These are phyloP conservation scores for Apiospora rasikravindrae DNA, from an alignment of 2,329 filamentous ascomycete species.

Conservation along the genomic window DNA sequence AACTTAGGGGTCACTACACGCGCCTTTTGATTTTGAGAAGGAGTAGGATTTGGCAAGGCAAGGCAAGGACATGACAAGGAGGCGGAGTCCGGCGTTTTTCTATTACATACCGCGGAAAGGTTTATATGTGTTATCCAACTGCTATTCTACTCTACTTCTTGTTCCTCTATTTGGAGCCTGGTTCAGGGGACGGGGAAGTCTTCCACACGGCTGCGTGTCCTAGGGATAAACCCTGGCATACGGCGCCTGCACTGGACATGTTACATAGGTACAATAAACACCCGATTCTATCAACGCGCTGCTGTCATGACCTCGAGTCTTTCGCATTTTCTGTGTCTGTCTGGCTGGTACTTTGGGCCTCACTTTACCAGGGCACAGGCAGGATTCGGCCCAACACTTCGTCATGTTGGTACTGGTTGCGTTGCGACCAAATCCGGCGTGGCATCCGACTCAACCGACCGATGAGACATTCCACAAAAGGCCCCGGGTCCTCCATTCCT, in stretches of 20 bases:
- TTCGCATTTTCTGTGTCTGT: not conserved
- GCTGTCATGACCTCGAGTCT: not conserved
- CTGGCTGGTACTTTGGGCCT: not conserved
- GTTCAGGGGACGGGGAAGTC: not conserved
- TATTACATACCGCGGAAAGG: constrained; percentile 10
- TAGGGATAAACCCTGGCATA: not conserved
- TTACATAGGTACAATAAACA: constrained; percentile 9
- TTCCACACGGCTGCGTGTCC: not conserved
- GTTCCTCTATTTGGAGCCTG: constrained; percentile 11
- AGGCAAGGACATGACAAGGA: not conserved
- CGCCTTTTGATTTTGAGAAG: constrained; percentile 12
- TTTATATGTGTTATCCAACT: constrained; percentile 7
- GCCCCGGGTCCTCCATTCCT: not conserved
- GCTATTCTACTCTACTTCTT: constrained; percentile 12
- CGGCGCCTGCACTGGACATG: not conserved
- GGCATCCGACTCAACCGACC: constrained; percentile 12
- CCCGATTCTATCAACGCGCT: not conserved
- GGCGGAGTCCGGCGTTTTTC: constrained; percentile 5
- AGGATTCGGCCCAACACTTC: not conserved
- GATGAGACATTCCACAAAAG: constrained; percentile 5
- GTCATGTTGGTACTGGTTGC: not conserved
- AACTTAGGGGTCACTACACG: not conserved
- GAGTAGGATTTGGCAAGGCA: constrained; percentile 2
- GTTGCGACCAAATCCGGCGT: constrained; percentile 5
- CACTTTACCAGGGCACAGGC: not conserved